Base-by-base conservation (phyloP, 768 basidiomycete genomes). In the Cystobasidium tubakii region DNA sequence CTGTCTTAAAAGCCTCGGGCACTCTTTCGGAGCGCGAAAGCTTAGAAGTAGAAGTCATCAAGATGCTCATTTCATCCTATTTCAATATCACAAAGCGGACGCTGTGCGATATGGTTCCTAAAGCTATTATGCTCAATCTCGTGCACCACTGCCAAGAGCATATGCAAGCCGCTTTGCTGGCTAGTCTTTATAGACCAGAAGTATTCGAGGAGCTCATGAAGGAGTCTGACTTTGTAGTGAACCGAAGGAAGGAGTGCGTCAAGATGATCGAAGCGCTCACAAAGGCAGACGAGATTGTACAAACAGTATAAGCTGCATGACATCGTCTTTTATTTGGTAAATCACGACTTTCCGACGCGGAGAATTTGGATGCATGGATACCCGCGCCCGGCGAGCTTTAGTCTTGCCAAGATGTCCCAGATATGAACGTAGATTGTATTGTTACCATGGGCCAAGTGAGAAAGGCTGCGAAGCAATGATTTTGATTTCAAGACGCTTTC, bases 21-120 rank as follows among this genome's bases (percentile, higher is more conserved):
- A 90, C 91, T 15, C 83, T 98, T 77, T 96, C 86, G 80, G 96
- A 99, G 76, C 86, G 96, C 66, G 96, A 99, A 84, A 88, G 89
- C 34, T 90, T 98, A 89, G 96, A 99, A 82, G 98, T 95, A 0
- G 96, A 99, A 80, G 93, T 99, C 76, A 98, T 98, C 88, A 99
- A 99, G 82, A 86, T 97, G 60, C 87, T 99, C 79, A 98, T 98
- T 78, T 86, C 90, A 81, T 96, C 92, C 2, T 80, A 76, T 82
- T 97, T 90, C 85, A 93, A 96, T 83, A 93, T 97, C 77, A 92
- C 97, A 70, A 98, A 99, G 84, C 89, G 94, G 73, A 95, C 97
- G 83, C 92, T 98, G 90, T 98, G 98, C 79, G 95, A 98, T 82
- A 96, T 96, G 92, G 91, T 98, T 29, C 95, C 95, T 9, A 99